Percentiles rank a stretch among this genome's conserved stretches.
These are phyloP conservation scores for Dendrobium nobile DNA, from an alignment of 106 monocot species.

Conservation along the genomic window DNA sequence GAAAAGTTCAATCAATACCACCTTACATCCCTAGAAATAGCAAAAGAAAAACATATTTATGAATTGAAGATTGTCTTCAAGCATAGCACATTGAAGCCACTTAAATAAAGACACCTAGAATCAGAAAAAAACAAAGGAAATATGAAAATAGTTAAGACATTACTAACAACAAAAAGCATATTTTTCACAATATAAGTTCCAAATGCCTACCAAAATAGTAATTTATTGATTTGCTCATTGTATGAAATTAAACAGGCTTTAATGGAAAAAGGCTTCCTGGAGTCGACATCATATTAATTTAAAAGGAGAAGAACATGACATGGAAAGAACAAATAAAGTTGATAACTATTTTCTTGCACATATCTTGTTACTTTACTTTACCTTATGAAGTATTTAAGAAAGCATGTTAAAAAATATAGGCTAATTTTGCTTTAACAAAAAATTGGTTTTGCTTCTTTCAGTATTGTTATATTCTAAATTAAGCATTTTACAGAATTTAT, in stretches of 20 bases:
- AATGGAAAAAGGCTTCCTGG: not conserved
- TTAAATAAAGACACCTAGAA: not conserved
- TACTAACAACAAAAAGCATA: not conserved
- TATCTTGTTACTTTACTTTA: not conserved
- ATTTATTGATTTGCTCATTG: not conserved
- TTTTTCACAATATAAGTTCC: not conserved
- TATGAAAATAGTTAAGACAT: not conserved
- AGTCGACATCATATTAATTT: not conserved
- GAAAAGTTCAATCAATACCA: conserved; percentile 9
- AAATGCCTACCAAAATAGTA: not conserved
- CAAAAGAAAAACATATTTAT: not conserved
- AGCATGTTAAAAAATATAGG: not conserved
- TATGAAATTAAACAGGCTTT: not conserved
- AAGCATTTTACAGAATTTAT: not conserved
- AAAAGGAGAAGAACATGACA: not conserved
- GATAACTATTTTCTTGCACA: not conserved
- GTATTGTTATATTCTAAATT: not conserved
- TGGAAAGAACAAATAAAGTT: not conserved
- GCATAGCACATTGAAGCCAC: not conserved
- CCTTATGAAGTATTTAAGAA: not conserved
- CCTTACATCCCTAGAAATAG: conserved; percentile 5
- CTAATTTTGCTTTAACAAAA: not conserved
- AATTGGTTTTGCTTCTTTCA: not conserved
- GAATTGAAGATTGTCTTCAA: conserved; percentile 1
- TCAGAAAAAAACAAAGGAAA: not conserved